A percentile compares a stretch with the other conserved stretches of the same genome.
phyloP scores from a whole-genome alignment of 2,329 filamentous ascomycete genomes.

The Hyphodiscus sp. region DNA sequence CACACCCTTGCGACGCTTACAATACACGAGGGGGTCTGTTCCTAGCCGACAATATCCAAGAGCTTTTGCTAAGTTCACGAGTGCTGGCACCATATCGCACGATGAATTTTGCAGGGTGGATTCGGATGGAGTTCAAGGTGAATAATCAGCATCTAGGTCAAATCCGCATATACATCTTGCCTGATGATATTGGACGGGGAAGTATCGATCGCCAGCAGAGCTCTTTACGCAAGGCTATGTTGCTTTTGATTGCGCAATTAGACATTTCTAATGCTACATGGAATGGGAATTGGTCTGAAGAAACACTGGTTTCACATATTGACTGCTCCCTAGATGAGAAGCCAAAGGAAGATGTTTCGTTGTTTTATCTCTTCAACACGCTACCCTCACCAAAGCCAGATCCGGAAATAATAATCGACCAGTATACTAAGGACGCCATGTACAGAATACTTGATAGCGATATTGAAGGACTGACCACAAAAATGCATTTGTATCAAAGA shows the following conservation, averaged over 20 bases:
- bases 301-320: slow-evolving; percentile 30
- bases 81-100: slow-evolving; percentile 10
- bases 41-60: slow-evolving; percentile 16
- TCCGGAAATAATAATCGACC: slow-evolving; percentile 41
- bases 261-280: slow-evolving; percentile 52
- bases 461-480: slow-evolving; percentile 54
- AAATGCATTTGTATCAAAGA: slow-evolving; percentile 71
- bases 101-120: slow-evolving; percentile 24
- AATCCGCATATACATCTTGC: slow-evolving; percentile 55
- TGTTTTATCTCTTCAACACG: slow-evolving; percentile 68
- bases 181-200: slow-evolving; percentile 55
- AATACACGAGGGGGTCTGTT: slow-evolving; percentile 2
- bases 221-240: slow-evolving; percentile 40
- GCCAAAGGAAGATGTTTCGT: slow-evolving; percentile 39
- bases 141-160: slow-evolving; percentile 20
- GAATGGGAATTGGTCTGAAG: slow-evolving; percentile 37
- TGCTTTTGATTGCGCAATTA: slow-evolving; percentile 43
- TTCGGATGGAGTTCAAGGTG: slow-evolving; percentile 25
- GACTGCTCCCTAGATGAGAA: slow-evolving; percentile 30
- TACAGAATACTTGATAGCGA: slow-evolving; percentile 46
- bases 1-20: slow-evolving; percentile 11
- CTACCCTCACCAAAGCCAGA: slow-evolving; percentile 61
- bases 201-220: slow-evolving; percentile 43
- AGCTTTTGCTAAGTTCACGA: slow-evolving; percentile 11
- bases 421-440: slow-evolving; percentile 47